Evolutionary conservation across 1,139 yeast species (phyloP).

Genomic region (Scheffersomyces insectosa): DNA sequence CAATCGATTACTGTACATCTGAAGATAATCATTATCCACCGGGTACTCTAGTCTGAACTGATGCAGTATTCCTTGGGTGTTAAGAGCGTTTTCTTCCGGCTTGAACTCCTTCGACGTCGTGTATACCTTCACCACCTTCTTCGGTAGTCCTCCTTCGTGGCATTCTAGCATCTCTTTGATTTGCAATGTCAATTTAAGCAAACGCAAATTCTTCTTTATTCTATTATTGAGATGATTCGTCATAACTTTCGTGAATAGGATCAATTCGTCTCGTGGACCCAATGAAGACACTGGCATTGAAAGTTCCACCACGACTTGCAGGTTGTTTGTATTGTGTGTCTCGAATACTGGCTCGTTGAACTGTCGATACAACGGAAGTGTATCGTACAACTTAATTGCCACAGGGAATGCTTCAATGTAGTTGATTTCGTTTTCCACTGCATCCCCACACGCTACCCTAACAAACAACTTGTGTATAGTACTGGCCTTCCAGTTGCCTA

Average conservation of each 20-base stretch:
- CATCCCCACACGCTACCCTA: slow-evolving; percentile 33
- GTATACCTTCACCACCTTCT: slow-evolving; percentile 34
- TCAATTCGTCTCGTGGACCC: slow-evolving; percentile 51
- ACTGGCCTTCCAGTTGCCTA: slow-evolving; percentile 36
- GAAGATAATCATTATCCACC: slow-evolving; percentile 36
- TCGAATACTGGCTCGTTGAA: slow-evolving; percentile 51
- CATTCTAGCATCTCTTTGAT: slow-evolving; percentile 52
- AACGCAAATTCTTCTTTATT: slow-evolving; percentile 36
- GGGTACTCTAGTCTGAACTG: slow-evolving; percentile 36
- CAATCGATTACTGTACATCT: slow-evolving; percentile 14
- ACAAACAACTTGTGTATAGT: slow-evolving; percentile 40
- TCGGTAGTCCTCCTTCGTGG: slow-evolving; percentile 50
- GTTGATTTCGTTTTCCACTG: slow-evolving; percentile 30
- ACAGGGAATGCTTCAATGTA: slow-evolving; percentile 45
- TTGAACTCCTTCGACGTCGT: slow-evolving; percentile 29
- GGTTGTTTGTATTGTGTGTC: slow-evolving; percentile 38
- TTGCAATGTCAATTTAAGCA: slow-evolving; percentile 50
- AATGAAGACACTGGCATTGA: slow-evolving; percentile 47
- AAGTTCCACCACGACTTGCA: slow-evolving; percentile 43
- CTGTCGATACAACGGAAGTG: slow-evolving; percentile 55
- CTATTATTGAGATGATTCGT: slow-evolving; percentile 37
- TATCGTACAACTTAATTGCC: slow-evolving; percentile 50
- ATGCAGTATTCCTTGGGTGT: slow-evolving; percentile 32
- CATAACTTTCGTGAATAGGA: slow-evolving; percentile 37
- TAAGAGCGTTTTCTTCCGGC: slow-evolving; percentile 21